Evolutionary conservation across 306 rosid genomes (phyloP).

Genomic region (Psophocarpus tetragonolobus): DNA sequence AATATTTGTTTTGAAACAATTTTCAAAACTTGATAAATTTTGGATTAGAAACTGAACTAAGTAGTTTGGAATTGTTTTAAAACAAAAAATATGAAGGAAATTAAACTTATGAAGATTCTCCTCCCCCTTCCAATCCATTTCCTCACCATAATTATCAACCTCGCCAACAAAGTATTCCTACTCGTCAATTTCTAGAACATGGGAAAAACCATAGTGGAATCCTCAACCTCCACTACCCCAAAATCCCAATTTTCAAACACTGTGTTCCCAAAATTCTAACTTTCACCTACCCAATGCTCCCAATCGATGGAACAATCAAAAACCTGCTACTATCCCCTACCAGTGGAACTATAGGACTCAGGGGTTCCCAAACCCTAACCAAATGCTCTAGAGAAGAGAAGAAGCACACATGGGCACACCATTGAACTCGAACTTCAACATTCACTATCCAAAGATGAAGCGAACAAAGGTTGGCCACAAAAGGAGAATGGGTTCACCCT

Average conservation of each 20-base stretch:
- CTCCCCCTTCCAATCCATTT: slow-evolving; percentile 12
- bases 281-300: slow-evolving; percentile 39
- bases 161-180: slow-evolving; percentile 5
- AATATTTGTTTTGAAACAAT: too few relatives aligned
- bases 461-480: too few relatives aligned
- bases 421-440: too few relatives aligned
- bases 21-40: too few relatives aligned
- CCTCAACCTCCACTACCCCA: slow-evolving; percentile 35
- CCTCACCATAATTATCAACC: not conserved
- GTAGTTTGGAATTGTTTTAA: too few relatives aligned
- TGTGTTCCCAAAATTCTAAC: slow-evolving; percentile 33
- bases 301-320: slow-evolving; percentile 43
- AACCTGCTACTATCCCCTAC: not conserved
- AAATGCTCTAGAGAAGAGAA: too few relatives aligned
- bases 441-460: too few relatives aligned
- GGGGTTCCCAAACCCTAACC: slow-evolving; percentile 32
- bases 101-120: too few relatives aligned
- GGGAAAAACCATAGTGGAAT: not conserved
- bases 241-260: slow-evolving; percentile 37
- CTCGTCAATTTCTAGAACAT: slow-evolving; percentile 8
- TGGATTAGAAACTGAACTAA: too few relatives aligned
- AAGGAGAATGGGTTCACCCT: too few relatives aligned
- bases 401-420: too few relatives aligned
- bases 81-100: too few relatives aligned
- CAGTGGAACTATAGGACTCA: slow-evolving; percentile 40